A percentile compares a stretch with the other conserved stretches of the same genome.
These are phyloP conservation scores for Claviceps fusiformis DNA, from an alignment of 2,329 filamentous ascomycete species.

Conservation along the genomic window DNA sequence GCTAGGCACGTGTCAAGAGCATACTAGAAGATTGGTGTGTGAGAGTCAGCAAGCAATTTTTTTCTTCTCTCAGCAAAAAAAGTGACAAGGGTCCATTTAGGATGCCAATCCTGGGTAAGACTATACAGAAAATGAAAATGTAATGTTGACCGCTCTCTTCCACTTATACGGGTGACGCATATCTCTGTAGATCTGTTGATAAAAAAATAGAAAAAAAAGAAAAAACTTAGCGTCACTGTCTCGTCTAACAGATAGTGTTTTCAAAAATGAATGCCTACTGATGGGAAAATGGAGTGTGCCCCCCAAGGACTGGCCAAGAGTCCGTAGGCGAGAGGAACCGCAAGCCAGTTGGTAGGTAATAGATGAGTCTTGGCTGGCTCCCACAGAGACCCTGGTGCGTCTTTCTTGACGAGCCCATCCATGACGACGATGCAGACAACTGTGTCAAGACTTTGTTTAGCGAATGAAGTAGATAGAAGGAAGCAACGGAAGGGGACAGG, in stretches of 20 bases:
- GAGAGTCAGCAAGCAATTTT: neutral
- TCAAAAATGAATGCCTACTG: constrained; percentile 29
- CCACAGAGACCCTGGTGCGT: constrained; percentile 67
- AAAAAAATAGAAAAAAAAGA: too few species aligned
- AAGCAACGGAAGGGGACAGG: too few species aligned
- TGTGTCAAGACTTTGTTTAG: constrained; percentile 27
- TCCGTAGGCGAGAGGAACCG: constrained; percentile 77
- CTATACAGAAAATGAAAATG: constrained; percentile 67
- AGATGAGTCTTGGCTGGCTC: constrained; percentile 69
- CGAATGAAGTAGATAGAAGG: neutral
- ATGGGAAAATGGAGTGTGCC: constrained; percentile 63
- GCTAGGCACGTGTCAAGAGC: constrained; percentile 71
- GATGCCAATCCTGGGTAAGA: neutral
- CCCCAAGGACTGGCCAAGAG: constrained; percentile 69
- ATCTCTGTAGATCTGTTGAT: constrained; percentile 41
- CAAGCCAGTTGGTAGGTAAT: constrained; percentile 75
- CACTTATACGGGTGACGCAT: constrained; percentile 73
- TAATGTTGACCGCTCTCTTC: constrained; percentile 56
- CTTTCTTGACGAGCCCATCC: constrained; percentile 74
- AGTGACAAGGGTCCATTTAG: neutral
- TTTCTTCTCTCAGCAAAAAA: too few species aligned
- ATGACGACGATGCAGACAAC: constrained; percentile 73
- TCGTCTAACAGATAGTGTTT: too few species aligned
- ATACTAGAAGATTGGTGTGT: constrained; percentile 36
- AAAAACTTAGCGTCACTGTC: neutral